phyloP scores from a whole-genome alignment of 345 rosid species.

The Pugionium dolabratum region DNA sequence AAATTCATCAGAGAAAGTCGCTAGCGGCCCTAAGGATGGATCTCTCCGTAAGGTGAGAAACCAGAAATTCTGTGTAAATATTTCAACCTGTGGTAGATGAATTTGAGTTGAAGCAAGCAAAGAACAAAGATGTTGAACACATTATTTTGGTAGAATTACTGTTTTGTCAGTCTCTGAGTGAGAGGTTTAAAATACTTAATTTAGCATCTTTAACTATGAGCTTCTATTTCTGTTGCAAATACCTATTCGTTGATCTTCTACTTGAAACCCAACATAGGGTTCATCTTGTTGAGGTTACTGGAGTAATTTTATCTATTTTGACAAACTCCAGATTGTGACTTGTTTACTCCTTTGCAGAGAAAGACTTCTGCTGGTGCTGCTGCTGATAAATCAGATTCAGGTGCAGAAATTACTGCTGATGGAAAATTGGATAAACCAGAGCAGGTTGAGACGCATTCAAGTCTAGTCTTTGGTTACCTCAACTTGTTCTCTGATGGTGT shows the following conservation, averaged over 20 bases:
- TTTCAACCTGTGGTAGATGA: slow-evolving; percentile 1
- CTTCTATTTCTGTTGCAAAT: slow-evolving; percentile 19
- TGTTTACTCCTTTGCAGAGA: slow-evolving; percentile 55
- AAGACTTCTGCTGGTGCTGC: slow-evolving; percentile 46
- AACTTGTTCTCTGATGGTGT: slow-evolving; percentile 98
- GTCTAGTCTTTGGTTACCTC: slow-evolving; percentile 92
- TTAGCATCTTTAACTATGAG: background rate
- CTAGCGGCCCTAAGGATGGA: slow-evolving; percentile 46
- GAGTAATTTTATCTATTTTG: background rate
- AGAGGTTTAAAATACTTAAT: slow-evolving; percentile 8
- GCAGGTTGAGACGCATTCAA: slow-evolving; percentile 51
- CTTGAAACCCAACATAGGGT: background rate
- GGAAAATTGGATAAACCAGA: slow-evolving; percentile 43
- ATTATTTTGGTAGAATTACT: slow-evolving; percentile 4
- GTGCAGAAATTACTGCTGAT: slow-evolving; percentile 37
- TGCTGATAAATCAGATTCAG: slow-evolving; percentile 45
- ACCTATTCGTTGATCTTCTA: background rate
- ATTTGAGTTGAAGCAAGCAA: slow-evolving; percentile 4
- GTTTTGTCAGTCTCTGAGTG: slow-evolving; percentile 5
- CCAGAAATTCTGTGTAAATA: slow-evolving; percentile 6
- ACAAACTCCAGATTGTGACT: background rate
- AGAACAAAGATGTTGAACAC: background rate
- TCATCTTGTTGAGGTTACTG: slow-evolving; percentile 2
- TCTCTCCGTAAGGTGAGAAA: slow-evolving; percentile 73
- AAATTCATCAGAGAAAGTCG: slow-evolving; percentile 43